phyloP scores from a whole-genome alignment of 495 filamentous ascomycete species.

The Amphirosellinia nigrospora region DNA sequence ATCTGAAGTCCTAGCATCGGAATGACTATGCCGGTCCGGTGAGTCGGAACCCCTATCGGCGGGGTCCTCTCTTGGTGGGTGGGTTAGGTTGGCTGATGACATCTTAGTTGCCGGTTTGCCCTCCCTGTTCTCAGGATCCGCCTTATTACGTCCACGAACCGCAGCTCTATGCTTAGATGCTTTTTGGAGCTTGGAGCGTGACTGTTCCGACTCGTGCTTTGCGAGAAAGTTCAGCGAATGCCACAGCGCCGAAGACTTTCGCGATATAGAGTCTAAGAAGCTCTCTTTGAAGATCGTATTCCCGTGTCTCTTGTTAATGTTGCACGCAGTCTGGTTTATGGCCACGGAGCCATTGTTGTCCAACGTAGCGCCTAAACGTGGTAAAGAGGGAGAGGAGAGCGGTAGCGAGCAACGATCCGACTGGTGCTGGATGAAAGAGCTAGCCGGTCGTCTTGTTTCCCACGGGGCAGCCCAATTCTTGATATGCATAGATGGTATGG shows the following conservation, averaged over 20 bases:
- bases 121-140: slow-evolving; percentile 33
- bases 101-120: neutral
- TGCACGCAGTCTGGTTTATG: slow-evolving; percentile 29
- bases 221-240: neutral
- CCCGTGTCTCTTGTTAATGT: no score
- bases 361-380: slow-evolving; percentile 43
- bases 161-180: slow-evolving; percentile 47
- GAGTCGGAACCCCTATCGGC: neutral
- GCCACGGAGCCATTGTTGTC: slow-evolving; percentile 50
- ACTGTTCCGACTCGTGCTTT: neutral
- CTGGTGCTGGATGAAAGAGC: slow-evolving; percentile 10
- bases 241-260: neutral
- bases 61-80: slow-evolving; percentile 13
- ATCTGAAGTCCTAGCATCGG: slow-evolving; percentile 45
- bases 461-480: slow-evolving; percentile 49
- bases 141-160: slow-evolving; percentile 51
- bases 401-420: neutral
- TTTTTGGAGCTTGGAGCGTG: neutral
- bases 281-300: neutral
- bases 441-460: slow-evolving; percentile 36
- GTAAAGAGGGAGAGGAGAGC: neutral
- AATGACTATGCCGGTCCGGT: slow-evolving; percentile 27
- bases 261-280: neutral
- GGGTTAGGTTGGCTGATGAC: neutral
- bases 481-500: slow-evolving; percentile 52